Conservation (phyloP, 805 yeast genomes). For the Pichia cabralensis region DNA sequence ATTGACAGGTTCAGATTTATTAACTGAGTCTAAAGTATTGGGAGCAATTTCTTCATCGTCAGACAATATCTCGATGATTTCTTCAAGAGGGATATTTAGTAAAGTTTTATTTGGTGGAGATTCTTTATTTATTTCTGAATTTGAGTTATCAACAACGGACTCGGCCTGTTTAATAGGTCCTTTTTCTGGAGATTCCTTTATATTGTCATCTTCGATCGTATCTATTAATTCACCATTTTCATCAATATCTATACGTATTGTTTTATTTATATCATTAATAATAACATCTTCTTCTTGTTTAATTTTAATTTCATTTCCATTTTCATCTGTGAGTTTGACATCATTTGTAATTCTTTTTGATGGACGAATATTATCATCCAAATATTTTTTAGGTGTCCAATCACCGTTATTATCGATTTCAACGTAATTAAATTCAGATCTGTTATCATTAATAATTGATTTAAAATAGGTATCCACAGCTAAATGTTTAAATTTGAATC, state of each 20-base stretch:
- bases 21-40: too few species aligned
- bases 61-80: slow-evolving; percentile 6
- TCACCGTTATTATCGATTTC: slow-evolving; percentile 61
- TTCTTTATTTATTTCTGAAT: neutral
- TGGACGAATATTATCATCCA: slow-evolving; percentile 3
- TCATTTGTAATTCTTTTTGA: slow-evolving; percentile 1
- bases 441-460: slow-evolving; percentile 47
- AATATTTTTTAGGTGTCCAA: slow-evolving; percentile 39
- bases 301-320: slow-evolving; percentile 1
- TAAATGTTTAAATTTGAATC: slow-evolving; percentile 44
- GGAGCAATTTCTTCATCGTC: slow-evolving; percentile 2
- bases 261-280: slow-evolving; percentile 1
- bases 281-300: slow-evolving; percentile 9
- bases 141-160: too few species aligned
- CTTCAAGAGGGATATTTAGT: neutral
- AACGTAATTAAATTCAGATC: slow-evolving; percentile 52
- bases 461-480: slow-evolving; percentile 65
- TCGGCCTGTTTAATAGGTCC: too few species aligned
- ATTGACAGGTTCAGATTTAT: neutral
- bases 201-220: neutral
- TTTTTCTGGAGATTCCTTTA: neutral
- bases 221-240: slow-evolving; percentile 1
- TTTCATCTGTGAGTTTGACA: neutral
- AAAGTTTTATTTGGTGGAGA: too few species aligned
- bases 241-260: slow-evolving; percentile 7